phyloP scores from a whole-genome alignment of 306 rosid genomes.

The Crataegus laevigata region DNA sequence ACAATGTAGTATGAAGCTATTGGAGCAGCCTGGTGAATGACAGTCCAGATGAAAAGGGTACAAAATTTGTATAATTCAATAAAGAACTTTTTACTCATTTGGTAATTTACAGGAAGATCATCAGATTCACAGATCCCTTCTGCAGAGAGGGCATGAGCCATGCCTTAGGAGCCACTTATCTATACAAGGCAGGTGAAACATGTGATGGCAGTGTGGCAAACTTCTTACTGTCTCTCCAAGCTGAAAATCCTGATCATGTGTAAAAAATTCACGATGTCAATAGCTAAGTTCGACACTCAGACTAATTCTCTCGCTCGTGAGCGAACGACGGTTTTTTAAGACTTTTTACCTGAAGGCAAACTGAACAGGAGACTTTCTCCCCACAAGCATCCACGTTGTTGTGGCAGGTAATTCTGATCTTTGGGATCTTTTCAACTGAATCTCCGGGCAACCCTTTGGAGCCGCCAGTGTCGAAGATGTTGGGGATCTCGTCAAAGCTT shows the following conservation, averaged over 20 bases:
- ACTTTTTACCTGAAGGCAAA: constrained; percentile 78
- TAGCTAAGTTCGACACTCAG: neutral
- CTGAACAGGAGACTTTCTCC: constrained; percentile 79
- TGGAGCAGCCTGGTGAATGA: constrained; percentile 9
- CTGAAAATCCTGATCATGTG: constrained; percentile 69
- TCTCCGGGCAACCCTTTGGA: constrained; percentile 82
- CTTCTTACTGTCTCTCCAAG: constrained; percentile 92
- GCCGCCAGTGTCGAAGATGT: constrained; percentile 80
- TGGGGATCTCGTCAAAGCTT: constrained; percentile 76
- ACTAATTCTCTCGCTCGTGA: no score
- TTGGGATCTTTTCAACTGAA: constrained; percentile 78
- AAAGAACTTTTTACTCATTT: constrained; percentile 11
- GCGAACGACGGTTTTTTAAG: neutral
- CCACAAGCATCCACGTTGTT: constrained; percentile 72
- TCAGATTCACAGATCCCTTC: constrained; percentile 79
- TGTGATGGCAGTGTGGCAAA: constrained; percentile 93
- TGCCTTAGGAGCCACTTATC: constrained; percentile 95
- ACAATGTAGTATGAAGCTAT: constrained; percentile 2
- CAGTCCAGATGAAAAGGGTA: constrained; percentile 4
- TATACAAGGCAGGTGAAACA: constrained; percentile 97
- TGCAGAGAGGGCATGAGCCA: constrained; percentile 97
- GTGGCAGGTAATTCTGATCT: constrained; percentile 57
- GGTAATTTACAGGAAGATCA: constrained; percentile 37
- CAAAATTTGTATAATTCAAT: constrained; percentile 43
- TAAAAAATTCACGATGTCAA: constrained; percentile 17